Evolutionary conservation across 345 rosid species (phyloP).

Genomic region (Pseudoturritis turrita): DNA sequence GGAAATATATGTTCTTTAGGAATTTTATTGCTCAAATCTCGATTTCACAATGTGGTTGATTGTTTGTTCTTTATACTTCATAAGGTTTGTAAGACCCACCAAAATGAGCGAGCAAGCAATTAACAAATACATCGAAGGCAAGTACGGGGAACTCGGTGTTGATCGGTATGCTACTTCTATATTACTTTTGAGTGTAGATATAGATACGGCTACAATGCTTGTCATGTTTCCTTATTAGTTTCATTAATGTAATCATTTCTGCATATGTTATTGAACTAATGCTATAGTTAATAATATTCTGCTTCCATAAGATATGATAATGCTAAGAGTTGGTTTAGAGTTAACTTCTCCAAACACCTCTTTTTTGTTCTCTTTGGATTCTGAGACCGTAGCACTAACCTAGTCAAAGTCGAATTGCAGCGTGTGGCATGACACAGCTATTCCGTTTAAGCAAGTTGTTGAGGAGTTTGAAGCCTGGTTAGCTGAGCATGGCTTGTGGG

Average conservation of each 20-base stretch:
- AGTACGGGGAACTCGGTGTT: slow-evolving; percentile 88
- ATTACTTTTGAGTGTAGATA: not conserved
- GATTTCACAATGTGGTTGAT: not conserved
- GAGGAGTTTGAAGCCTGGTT: slow-evolving; percentile 86
- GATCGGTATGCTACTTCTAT: slow-evolving; percentile 55
- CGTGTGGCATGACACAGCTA: slow-evolving; percentile 96
- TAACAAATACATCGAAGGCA: slow-evolving; percentile 69
- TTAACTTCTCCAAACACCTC: not conserved
- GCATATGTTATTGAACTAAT: not conserved
- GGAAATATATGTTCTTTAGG: not conserved
- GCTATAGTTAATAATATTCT: not conserved
- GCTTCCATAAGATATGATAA: not conserved
- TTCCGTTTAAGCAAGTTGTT: slow-evolving; percentile 70
- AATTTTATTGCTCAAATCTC: not conserved
- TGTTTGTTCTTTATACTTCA: not conserved
- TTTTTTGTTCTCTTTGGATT: not conserved
- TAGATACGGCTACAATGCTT: not conserved
- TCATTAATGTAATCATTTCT: not conserved
- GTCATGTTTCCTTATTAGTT: not conserved
- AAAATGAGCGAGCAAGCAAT: slow-evolving; percentile 70
- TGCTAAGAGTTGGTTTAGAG: not conserved
- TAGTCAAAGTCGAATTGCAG: slow-evolving; percentile 38
- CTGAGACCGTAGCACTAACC: not conserved
- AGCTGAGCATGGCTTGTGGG: slow-evolving; percentile 59
- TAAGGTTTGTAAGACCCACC: slow-evolving; percentile 83